These are phyloP conservation scores for Lobulomyces angularis DNA, from an alignment of 192 early-diverging fungal genomes.

Conservation along the genomic window DNA sequence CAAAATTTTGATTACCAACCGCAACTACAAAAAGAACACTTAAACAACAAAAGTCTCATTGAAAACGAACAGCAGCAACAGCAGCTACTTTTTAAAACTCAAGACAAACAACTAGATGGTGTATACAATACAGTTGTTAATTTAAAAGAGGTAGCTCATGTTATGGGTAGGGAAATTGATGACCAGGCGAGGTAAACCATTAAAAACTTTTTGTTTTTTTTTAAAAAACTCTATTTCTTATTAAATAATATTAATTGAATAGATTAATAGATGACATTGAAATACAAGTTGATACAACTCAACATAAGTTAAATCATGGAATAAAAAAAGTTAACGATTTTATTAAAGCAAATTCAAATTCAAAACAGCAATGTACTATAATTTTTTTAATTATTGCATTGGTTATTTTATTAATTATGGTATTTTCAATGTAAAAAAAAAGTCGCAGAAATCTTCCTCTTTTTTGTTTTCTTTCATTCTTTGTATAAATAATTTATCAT, in stretches of 20 bases:
- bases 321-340: constrained; percentile 37
- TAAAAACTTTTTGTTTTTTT: background rate
- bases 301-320: constrained; percentile 30
- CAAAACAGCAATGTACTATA: constrained; percentile 36
- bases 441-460: too few species aligned
- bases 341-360: constrained; percentile 37
- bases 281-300: constrained; percentile 31
- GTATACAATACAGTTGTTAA: constrained; percentile 27
- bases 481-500: too few species aligned
- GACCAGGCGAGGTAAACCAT: constrained; percentile 32
- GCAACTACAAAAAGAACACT: too few species aligned
- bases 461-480: too few species aligned
- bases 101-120: constrained; percentile 39
- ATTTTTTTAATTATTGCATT: constrained; percentile 25
- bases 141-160: constrained; percentile 32
- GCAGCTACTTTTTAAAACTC: constrained; percentile 30
- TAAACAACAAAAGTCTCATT: constrained; percentile 22
- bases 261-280: constrained; percentile 39
- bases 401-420: constrained; percentile 26
- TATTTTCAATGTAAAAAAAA: too few species aligned
- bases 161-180: constrained; percentile 43
- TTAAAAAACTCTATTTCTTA: background rate
- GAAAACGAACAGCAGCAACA: constrained; percentile 30
- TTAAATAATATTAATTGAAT: background rate
- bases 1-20: too few species aligned